Evolutionary conservation across 139 green algal genomes (phyloP).

Genomic region (Volvox africanus): DNA sequence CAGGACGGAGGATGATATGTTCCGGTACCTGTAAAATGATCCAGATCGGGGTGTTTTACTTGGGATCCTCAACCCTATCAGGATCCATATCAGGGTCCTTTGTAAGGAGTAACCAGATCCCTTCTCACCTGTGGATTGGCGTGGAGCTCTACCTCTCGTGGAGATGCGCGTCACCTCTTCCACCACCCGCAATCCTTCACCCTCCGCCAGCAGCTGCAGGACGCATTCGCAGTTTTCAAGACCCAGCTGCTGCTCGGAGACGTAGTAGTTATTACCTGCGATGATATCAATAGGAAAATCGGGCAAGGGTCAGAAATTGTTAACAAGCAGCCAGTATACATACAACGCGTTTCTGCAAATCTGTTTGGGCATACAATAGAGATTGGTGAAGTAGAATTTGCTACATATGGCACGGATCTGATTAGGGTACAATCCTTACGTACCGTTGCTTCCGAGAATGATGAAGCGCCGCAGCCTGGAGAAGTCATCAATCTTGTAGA

Average conservation of each 20-base stretch:
- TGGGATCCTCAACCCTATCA: too few relatives aligned
- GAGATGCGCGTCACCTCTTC: slow-evolving; percentile 6
- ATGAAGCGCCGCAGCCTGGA: slow-evolving; percentile 18
- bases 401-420: background rate
- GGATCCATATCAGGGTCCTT: too few relatives aligned
- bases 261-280: slow-evolving; percentile 34
- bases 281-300: background rate
- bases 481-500: slow-evolving; percentile 31
- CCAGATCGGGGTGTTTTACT: too few relatives aligned
- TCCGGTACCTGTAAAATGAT: too few relatives aligned
- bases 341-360: too few relatives aligned
- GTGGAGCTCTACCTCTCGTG: background rate
- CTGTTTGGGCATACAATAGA: background rate
- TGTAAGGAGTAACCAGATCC: too few relatives aligned
- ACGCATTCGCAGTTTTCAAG: slow-evolving; percentile 30
- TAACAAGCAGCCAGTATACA: background rate
- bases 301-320: background rate
- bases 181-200: slow-evolving; percentile 19
- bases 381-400: background rate
- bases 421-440: background rate
- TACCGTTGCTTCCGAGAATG: slow-evolving; percentile 28
- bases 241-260: background rate
- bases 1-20: background rate
- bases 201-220: slow-evolving; percentile 39
- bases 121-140: background rate